Percentiles rank a stretch among this genome's conserved stretches.
phyloP scores from a whole-genome alignment of 164 flowering plant species.

The Amborella trichopoda region DNA sequence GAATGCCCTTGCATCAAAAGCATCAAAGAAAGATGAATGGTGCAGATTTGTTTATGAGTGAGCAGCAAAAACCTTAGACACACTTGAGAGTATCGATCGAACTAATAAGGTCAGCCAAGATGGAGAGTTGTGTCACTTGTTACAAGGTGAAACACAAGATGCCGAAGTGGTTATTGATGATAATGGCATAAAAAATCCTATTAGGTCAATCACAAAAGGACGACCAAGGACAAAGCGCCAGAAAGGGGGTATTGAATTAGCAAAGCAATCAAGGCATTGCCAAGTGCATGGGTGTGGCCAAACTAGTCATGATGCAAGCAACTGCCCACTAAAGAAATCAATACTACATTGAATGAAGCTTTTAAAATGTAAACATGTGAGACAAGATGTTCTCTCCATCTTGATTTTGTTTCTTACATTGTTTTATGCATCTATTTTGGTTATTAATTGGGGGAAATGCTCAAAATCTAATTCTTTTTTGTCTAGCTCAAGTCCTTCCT shows the following conservation, averaged over 20 bases:
- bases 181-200: slow-evolving; percentile 34
- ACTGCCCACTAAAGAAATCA: slow-evolving; percentile 51
- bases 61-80: slow-evolving; percentile 31
- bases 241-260: slow-evolving; percentile 31
- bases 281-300: slow-evolving; percentile 53
- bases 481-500: too few relatives aligned
- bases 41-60: slow-evolving; percentile 54
- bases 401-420: too few relatives aligned
- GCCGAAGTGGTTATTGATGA: too few relatives aligned
- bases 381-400: too few relatives aligned
- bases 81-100: slow-evolving; percentile 45
- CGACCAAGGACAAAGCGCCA: slow-evolving; percentile 48
- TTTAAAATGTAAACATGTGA: too few relatives aligned
- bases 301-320: slow-evolving; percentile 52
- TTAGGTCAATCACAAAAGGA: slow-evolving; percentile 25
- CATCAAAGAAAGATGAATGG: slow-evolving; percentile 48
- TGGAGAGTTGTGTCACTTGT: too few relatives aligned
- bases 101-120: slow-evolving; percentile 45
- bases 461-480: too few relatives aligned
- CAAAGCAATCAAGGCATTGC: slow-evolving; percentile 50
- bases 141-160: too few relatives aligned
- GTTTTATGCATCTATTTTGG: too few relatives aligned
- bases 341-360: too few relatives aligned
- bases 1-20: slow-evolving; percentile 48
- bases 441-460: too few relatives aligned